Evolutionary conservation across 441 rosid species (phyloP).

Genomic region (Breynia disticha): DNA sequence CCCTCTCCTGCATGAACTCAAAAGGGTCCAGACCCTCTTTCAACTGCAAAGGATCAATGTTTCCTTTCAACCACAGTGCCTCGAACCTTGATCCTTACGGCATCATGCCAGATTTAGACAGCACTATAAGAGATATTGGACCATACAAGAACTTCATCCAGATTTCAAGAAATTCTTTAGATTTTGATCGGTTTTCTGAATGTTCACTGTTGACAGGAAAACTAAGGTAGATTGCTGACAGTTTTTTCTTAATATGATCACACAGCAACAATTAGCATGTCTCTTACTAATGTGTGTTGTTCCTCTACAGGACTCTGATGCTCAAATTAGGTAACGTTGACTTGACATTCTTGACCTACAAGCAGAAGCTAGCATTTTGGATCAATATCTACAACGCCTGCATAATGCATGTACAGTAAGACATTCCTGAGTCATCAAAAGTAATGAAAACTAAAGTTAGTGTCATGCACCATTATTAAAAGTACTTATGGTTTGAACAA

Average conservation of each 20-base stretch:
- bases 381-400: conserved; percentile 79
- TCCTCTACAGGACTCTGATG: conserved; percentile 49
- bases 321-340: conserved; percentile 50
- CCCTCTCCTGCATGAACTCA: conserved; percentile 43
- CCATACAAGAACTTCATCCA: conserved; percentile 76
- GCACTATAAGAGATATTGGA: conserved; percentile 54
- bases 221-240: conserved; percentile 36
- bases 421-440: conserved; percentile 6
- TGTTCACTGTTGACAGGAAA: conserved; percentile 36
- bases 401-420: conserved; percentile 82
- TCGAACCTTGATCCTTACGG: conserved; percentile 64
- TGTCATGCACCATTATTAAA: not conserved
- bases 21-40: conserved; percentile 39
- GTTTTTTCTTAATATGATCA: not conserved
- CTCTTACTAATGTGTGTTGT: not conserved
- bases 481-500: not conserved
- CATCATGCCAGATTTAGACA: conserved; percentile 45
- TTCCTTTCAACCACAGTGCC: conserved; percentile 25
- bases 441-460: not conserved
- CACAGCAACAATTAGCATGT: not conserved
- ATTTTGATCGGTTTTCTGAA: conserved; percentile 32
- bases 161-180: conserved; percentile 45
- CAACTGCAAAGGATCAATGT: conserved; percentile 32
- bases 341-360: conserved; percentile 62
- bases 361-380: conserved; percentile 94